phyloP scores from a whole-genome alignment of 139 green algal species.

The Nannochloris sp. region DNA sequence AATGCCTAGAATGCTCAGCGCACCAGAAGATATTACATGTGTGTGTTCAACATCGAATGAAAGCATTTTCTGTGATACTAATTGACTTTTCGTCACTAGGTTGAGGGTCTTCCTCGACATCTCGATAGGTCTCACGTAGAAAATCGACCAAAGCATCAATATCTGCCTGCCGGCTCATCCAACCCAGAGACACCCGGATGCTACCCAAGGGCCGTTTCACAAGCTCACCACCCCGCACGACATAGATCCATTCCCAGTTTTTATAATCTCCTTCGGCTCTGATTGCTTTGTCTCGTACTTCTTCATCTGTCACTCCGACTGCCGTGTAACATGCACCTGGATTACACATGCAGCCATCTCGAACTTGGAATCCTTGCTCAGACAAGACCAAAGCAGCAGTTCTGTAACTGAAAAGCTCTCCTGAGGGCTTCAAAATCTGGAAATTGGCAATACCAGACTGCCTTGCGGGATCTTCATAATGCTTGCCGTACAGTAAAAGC shows the following conservation, averaged over 20 bases:
- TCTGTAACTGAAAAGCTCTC: constrained; percentile 62
- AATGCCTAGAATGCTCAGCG: no score
- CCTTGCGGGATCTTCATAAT: neutral
- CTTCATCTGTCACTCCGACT: constrained; percentile 27
- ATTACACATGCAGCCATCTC: constrained; percentile 88
- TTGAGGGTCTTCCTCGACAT: neutral
- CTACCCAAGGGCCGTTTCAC: constrained; percentile 39
- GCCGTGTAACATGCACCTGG: constrained; percentile 58
- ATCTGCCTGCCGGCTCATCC: constrained; percentile 57
- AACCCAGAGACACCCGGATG: constrained; percentile 75
- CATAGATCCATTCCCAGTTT: constrained; percentile 77
- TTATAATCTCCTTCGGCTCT: constrained; percentile 43
- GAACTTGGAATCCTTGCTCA: constrained; percentile 53
- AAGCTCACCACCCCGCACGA: constrained; percentile 40
- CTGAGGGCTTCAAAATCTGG: constrained; percentile 64
- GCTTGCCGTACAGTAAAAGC: constrained; percentile 51
- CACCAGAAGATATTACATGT: no score
- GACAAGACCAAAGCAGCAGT: constrained; percentile 54
- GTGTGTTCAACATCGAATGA: no score
- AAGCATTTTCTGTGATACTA: no score
- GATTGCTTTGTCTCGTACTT: neutral
- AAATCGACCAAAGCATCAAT: constrained; percentile 31
- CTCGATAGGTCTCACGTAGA: neutral
- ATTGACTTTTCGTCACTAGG: no score
- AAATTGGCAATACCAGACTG: constrained; percentile 58